phyloP scores from a whole-genome alignment of 106 monocot species.

The Apostasia shenzhenica region DNA sequence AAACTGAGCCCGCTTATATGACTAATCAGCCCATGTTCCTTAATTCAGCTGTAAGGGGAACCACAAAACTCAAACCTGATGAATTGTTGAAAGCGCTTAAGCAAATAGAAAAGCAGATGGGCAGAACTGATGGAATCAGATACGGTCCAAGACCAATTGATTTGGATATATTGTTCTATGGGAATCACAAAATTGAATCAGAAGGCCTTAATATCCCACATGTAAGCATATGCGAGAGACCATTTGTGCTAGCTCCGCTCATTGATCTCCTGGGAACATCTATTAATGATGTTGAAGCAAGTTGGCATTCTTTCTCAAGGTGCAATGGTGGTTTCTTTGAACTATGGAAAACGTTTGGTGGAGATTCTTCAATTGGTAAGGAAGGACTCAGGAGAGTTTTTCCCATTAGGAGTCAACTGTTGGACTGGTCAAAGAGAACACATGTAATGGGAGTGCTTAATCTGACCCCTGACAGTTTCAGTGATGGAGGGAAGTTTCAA shows the following conservation, averaged over 20 bases:
- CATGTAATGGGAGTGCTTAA: conserved; percentile 89
- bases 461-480: conserved; percentile 92
- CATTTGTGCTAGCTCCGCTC: conserved; percentile 89
- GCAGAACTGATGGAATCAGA: conserved; percentile 72
- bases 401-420: conserved; percentile 39
- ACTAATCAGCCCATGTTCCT: conserved; percentile 82
- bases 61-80: conserved; percentile 59
- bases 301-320: conserved; percentile 73
- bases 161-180: conserved; percentile 89
- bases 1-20: conserved; percentile 82
- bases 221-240: conserved; percentile 79
- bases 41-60: conserved; percentile 78
- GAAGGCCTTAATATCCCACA: conserved; percentile 71
- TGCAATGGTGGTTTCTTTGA: conserved; percentile 49
- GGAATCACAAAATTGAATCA: conserved; percentile 35
- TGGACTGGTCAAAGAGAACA: conserved; percentile 77
- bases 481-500: conserved; percentile 80
- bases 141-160: conserved; percentile 95
- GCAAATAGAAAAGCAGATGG: conserved; percentile 72
- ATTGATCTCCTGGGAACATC: conserved; percentile 67
- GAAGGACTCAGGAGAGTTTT: conserved; percentile 72
- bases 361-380: conserved; percentile 50
- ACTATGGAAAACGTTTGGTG: conserved; percentile 66
- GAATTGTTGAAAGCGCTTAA: conserved; percentile 65
- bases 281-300: conserved; percentile 38